phyloP scores from a whole-genome alignment of 441 rosid species.

The Mallotus repandus region DNA sequence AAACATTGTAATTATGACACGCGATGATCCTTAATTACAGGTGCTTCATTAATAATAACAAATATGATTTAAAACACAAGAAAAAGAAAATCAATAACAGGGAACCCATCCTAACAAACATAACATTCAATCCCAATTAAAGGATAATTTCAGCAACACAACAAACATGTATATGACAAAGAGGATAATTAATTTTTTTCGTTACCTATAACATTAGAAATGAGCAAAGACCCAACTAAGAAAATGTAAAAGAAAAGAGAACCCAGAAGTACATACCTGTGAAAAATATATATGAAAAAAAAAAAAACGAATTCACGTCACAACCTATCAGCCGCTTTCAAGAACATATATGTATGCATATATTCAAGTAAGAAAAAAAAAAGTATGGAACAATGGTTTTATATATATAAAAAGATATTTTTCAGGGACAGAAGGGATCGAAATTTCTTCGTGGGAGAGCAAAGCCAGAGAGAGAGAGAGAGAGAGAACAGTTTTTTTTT shows the following conservation, averaged over 20 bases:
- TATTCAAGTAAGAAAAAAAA: too few relatives aligned
- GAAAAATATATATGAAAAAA: constrained; percentile 3
- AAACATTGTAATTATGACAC: constrained; percentile 12
- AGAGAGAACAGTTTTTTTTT: constrained; percentile 10
- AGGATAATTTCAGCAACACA: too few relatives aligned
- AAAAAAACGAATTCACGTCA: constrained; percentile 12
- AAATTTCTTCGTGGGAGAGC: constrained; percentile 25
- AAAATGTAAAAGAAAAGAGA: constrained; percentile 29
- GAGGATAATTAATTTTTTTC: neutral
- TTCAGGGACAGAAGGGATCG: constrained; percentile 7
- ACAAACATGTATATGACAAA: neutral
- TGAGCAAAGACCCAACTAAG: constrained; percentile 16
- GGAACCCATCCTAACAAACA: constrained; percentile 4
- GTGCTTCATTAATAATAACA: neutral
- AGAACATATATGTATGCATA: neutral
- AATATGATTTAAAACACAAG: constrained; percentile 12
- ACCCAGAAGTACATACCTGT: constrained; percentile 27
- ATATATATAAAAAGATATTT: too few relatives aligned
- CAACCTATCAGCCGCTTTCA: constrained; percentile 9
- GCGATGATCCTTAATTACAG: neutral
- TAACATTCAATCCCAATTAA: neutral
- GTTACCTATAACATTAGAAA: neutral
- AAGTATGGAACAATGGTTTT: neutral
- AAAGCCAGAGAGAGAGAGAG: constrained; percentile 10
- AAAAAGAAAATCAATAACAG: neutral